Evolutionary conservation across 495 filamentous ascomycete genomes (phyloP).

Genomic region (Thermochaetoides thermophila): DNA sequence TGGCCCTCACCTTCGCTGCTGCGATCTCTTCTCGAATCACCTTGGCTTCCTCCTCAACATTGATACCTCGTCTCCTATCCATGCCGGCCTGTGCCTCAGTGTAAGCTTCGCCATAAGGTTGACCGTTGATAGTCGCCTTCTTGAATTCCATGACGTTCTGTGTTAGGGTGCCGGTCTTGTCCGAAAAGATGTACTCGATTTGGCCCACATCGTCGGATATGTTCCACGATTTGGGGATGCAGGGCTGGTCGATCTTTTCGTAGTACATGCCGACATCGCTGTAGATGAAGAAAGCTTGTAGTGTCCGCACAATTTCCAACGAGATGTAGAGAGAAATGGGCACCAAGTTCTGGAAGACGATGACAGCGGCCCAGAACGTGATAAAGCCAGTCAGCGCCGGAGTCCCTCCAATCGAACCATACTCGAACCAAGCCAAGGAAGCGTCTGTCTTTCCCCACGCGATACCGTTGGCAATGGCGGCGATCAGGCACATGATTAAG

Average conservation of each 20-base stretch:
- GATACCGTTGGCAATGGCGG: slow-evolving; percentile 70
- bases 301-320: slow-evolving; percentile 85
- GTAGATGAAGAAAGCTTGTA: slow-evolving; percentile 95
- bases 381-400: slow-evolving; percentile 77
- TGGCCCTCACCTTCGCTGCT: slow-evolving; percentile 53
- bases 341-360: slow-evolving; percentile 95
- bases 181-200: slow-evolving; percentile 99
- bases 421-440: slow-evolving; percentile 75
- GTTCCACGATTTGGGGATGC: slow-evolving; percentile 97
- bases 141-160: slow-evolving; percentile 99
- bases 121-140: slow-evolving; percentile 87
- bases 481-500: slow-evolving; percentile 76
- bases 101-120: slow-evolving; percentile 92
- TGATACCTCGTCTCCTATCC: slow-evolving; percentile 75
- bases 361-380: slow-evolving; percentile 88
- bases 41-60: slow-evolving; percentile 67
- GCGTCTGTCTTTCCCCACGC: slow-evolving; percentile 61
- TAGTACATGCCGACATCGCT: slow-evolving; percentile 95
- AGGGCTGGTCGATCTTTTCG: slow-evolving; percentile 80
- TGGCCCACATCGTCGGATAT: slow-evolving; percentile 97
- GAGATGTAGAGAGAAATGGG: slow-evolving; percentile 97
- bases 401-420: slow-evolving; percentile 62
- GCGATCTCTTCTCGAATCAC: slow-evolving; percentile 68
- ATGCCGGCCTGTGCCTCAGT: slow-evolving; percentile 93
- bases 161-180: slow-evolving; percentile 96